These are phyloP conservation scores for Metschnikowia noctiluminum DNA, from an alignment of 805 yeast genomes.

Conservation along the genomic window DNA sequence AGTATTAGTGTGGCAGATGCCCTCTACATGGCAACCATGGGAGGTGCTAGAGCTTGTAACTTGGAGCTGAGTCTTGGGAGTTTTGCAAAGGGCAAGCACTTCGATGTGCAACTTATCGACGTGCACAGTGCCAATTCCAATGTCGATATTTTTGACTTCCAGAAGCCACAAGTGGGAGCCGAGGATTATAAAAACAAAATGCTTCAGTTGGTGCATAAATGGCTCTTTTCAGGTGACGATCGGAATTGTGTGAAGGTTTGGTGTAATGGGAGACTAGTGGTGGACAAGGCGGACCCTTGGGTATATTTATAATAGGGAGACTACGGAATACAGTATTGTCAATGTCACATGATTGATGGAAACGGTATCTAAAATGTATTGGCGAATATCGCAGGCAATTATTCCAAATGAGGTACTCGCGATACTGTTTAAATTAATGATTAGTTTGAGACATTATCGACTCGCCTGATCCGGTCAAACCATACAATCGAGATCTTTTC, in stretches of 20 bases:
- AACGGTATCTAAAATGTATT: no score
- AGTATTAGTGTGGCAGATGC: slow-evolving; percentile 49
- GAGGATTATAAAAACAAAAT: slow-evolving; percentile 30
- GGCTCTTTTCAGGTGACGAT: slow-evolving; percentile 95
- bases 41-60: slow-evolving; percentile 80
- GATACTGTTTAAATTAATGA: no score
- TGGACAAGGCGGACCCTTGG: slow-evolving; percentile 31
- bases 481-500: no score
- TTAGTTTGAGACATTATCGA: no score
- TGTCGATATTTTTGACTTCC: slow-evolving; percentile 77
- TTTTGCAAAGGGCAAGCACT: slow-evolving; percentile 73
- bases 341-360: no score
- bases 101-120: slow-evolving; percentile 80
- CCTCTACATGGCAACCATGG: slow-evolving; percentile 77
- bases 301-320: not conserved
- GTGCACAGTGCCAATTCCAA: slow-evolving; percentile 50
- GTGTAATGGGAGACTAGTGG: slow-evolving; percentile 72
- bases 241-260: slow-evolving; percentile 78
- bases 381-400: no score
- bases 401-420: no score
- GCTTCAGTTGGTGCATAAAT: slow-evolving; percentile 67
- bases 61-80: slow-evolving; percentile 59
- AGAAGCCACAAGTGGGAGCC: slow-evolving; percentile 37
- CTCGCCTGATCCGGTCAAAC: no score
- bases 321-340: no score